These are phyloP conservation scores for Fusarium siculi DNA, from an alignment of 2,329 filamentous ascomycete genomes.

Conservation along the genomic window DNA sequence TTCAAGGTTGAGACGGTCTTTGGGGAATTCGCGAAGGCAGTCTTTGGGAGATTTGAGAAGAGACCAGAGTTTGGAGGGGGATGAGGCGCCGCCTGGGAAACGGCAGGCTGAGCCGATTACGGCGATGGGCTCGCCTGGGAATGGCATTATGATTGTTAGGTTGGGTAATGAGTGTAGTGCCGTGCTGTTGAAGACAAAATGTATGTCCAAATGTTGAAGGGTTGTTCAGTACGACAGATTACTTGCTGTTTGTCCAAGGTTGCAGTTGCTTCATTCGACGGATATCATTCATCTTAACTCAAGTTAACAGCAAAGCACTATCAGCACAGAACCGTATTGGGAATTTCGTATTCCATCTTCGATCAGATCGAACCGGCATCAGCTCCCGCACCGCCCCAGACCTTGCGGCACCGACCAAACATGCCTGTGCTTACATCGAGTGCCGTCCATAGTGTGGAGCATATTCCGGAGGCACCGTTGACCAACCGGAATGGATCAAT, in stretches of 20 bases:
- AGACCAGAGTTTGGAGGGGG: constrained; percentile 31
- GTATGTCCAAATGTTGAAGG: not conserved
- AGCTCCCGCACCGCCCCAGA: not conserved
- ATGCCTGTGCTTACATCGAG: not conserved
- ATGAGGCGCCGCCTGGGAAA: constrained; percentile 24
- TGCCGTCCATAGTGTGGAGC: not conserved
- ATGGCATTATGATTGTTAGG: not conserved
- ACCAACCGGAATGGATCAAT: not conserved
- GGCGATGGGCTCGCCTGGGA: constrained; percentile 10
- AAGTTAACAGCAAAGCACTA: not conserved
- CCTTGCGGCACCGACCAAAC: not conserved
- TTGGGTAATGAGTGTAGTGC: not conserved
- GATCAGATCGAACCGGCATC: not conserved
- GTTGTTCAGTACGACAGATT: not conserved
- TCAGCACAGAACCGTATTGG: rapidly evolving
- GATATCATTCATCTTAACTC: not conserved
- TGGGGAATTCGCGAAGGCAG: constrained; percentile 6
- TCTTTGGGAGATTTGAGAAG: constrained; percentile 8
- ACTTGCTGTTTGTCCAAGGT: not conserved
- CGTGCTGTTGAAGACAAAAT: constrained; percentile 1
- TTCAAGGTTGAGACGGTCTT: constrained; percentile 35
- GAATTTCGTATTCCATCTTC: not conserved
- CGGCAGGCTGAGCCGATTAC: constrained; percentile 27
- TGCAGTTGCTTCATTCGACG: not conserved
- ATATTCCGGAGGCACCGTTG: not conserved